These are phyloP conservation scores for Arabidopsis hybrid DNA, from an alignment of 441 rosid species.

Conservation along the genomic window DNA sequence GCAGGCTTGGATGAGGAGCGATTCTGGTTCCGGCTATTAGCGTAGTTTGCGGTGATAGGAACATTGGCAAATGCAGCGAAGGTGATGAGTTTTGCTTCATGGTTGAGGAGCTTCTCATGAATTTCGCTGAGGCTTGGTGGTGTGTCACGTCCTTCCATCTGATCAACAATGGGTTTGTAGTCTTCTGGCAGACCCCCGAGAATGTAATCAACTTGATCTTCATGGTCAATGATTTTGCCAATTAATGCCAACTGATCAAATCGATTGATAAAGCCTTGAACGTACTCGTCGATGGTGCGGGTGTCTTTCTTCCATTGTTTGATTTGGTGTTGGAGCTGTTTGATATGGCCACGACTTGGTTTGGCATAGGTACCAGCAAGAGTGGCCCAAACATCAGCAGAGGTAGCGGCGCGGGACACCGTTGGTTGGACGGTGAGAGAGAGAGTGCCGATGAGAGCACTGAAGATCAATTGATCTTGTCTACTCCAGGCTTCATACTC, in stretches of 20 bases:
- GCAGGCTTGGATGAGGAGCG: too few species aligned
- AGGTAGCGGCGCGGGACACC: not conserved
- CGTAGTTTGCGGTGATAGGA: too few species aligned
- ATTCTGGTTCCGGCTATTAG: too few species aligned
- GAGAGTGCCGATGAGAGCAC: too few species aligned
- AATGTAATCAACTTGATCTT: not conserved
- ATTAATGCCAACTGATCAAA: too few species aligned
- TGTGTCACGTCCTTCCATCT: not conserved
- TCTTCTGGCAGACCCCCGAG: not conserved
- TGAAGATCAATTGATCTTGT: too few species aligned
- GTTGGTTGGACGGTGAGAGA: too few species aligned
- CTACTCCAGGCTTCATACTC: too few species aligned
- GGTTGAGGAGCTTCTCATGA: not conserved
- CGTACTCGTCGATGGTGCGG: too few species aligned
- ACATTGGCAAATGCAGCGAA: too few species aligned
- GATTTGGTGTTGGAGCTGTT: not conserved
- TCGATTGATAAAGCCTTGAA: too few species aligned
- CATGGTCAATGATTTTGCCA: not conserved
- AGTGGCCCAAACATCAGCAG: not conserved
- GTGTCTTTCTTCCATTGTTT: not conserved
- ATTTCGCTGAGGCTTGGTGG: not conserved
- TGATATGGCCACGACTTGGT: not conserved
- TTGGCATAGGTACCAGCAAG: not conserved
- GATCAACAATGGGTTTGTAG: not conserved
- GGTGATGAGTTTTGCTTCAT: not conserved